Conservation (phyloP, 139 green algal genomes). For the Chlamydomonas eustigma region DNA sequence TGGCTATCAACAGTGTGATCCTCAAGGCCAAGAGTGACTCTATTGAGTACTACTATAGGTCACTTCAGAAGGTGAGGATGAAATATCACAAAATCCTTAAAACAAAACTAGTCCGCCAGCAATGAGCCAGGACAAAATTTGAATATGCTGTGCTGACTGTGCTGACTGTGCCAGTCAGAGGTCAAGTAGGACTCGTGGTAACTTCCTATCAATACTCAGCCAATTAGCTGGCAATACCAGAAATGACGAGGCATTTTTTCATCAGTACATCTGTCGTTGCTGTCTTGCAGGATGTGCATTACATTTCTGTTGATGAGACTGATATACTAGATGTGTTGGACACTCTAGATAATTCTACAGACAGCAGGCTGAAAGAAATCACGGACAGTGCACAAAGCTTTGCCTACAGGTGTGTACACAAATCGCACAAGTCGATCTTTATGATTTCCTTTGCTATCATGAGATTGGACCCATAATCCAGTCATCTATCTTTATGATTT, state of each 20-base stretch:
- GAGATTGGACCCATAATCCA: not conserved
- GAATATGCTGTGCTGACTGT: not conserved
- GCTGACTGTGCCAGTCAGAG: not conserved
- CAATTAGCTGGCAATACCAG: not conserved
- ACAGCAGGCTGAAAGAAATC: not conserved
- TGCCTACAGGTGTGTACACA: not conserved
- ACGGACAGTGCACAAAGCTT: not conserved
- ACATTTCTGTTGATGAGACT: not conserved
- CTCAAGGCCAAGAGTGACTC: conserved; percentile 24
- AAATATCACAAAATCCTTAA: not conserved
- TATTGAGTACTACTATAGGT: conserved; percentile 43
- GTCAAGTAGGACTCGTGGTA: not conserved
- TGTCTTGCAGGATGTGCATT: conserved; percentile 2
- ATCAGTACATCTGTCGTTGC: not conserved
- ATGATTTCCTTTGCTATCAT: not conserved
- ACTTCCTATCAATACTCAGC: too few species aligned
- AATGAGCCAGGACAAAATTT: not conserved
- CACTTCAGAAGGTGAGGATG: conserved; percentile 4
- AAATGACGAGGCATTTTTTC: not conserved
- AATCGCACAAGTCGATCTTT: not conserved
- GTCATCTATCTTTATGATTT: not conserved
- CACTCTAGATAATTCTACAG: not conserved
- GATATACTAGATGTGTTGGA: not conserved
- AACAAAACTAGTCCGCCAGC: not conserved
- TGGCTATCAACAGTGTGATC: conserved; percentile 30